Base-by-base conservation (phyloP, 441 rosid species). In the Brassica hybrid region DNA sequence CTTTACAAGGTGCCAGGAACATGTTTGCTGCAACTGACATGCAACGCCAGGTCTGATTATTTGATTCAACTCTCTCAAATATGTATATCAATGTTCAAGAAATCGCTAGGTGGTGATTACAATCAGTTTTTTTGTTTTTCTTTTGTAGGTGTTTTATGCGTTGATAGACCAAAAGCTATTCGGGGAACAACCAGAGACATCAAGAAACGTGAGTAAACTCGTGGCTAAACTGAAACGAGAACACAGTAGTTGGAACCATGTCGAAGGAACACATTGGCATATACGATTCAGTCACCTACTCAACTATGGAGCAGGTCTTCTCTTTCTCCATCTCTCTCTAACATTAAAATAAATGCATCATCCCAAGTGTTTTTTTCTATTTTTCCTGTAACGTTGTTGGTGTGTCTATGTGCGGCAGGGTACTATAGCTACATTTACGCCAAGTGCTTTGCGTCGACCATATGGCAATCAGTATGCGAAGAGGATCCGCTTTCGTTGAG, bases 1-100 rank as follows among this genome's bases (percentile, higher is more conserved):
- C 98, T 2, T 83, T 96, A 87, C 96, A 86, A 76, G 90, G 83
- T 78, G 97, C 98, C 45, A 91, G 86, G 85, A 87, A 91, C 77
- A 91, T 96, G 97, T 91, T 96, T 82, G 88, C 93, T 1, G 98
- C 98, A 16, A 96, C 99, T n/a, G 99, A 94, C 81, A 68, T 96
- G 85, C 99, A 96, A 74, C 94, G 94, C n/a, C 98, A 94, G 98
- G 99, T 96, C 64, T 70, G 74, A 65, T 80, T 69, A 57, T 43
- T 48, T 67, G 62, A 14, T 54, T 30, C 68, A 75, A 43, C 70
- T 5, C 74, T 5, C 74, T 61, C 36, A 58, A 57, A 68, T 67
- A 45, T 43, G 13, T 43, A 38, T 38, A 38, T 50, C 57, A 45
- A 45, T 45, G 1, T 43, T 43, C 50, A 11, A 41, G 5, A 43